Base-by-base conservation (phyloP, 768 basidiomycete genomes). In the Phylloporus arenicola region DNA sequence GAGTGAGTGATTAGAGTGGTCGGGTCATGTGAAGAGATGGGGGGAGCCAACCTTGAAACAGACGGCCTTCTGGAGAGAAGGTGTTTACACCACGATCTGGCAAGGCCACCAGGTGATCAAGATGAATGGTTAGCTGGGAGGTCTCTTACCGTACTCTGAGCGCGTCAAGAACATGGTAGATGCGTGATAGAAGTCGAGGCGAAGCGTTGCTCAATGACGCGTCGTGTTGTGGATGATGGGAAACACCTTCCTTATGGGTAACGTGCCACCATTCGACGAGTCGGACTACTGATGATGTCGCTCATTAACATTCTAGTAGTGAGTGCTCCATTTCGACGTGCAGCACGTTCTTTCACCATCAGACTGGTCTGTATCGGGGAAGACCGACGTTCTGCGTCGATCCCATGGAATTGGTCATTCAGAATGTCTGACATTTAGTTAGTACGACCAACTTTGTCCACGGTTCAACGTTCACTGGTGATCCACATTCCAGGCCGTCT, bases 311-410 rank as follows among this genome's bases (percentile, higher is more conserved):
- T 24, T 91, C 65, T 72, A 81, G 54, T 94, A 94, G 92, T 93
- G 64, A 68, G 88, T 76, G 20, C 14, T 22, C 25, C 17, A 22
- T 49, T 45, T 24, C 16, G 43, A 25, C 20, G 10, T 49, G 22
- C 12, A 6, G 43, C 35, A 19, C 25, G 25, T 27, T 27, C 25
- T 5, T 29, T 51, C 40, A 33, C 38, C 4, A 19, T 42, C 34
- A n/a, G n/a, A 34, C 41, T 19, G n/a, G 38, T 25, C 54, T 92
- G 90, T 64, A 89, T 97, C 51, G 93, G 94, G 46, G 95, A 99
- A 67, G 95, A 97, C 92, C 94, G 6, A 98, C 95, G 0, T 99
- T 89, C 70, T 96, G 95, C 61, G 88, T 94, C 31, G 94, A 96
- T 68, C 94, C 94, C 29, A 95, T 95, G 52, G 92, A 88, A 1